Percentiles rank a stretch among this genome's conserved stretches.
Evolutionary conservation across 768 basidiomycete genomes (phyloP).

Genomic region (Suillus discolor): DNA sequence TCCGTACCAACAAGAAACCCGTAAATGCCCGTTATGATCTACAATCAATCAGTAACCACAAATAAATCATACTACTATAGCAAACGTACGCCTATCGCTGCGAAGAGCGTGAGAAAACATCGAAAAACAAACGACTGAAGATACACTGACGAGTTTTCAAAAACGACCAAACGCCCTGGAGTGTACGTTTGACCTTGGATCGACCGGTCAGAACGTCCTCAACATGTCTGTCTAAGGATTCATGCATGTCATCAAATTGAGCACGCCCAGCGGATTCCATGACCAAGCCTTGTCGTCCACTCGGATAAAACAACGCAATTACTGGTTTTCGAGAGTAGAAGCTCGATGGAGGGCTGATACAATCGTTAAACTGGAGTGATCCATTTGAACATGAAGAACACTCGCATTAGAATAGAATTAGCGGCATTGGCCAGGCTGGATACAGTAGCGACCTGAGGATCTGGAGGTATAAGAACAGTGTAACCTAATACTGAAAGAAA

Average conservation of each 20-base stretch:
- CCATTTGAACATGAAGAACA: background rate
- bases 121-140: background rate
- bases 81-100: slow-evolving; percentile 67
- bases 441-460: slow-evolving; percentile 74
- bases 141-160: slow-evolving; percentile 72
- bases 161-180: slow-evolving; percentile 80
- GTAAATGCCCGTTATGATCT: slow-evolving; percentile 60
- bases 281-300: slow-evolving; percentile 20
- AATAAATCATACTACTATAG: background rate
- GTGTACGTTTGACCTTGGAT: slow-evolving; percentile 56
- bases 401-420: slow-evolving; percentile 73
- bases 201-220: slow-evolving; percentile 70
- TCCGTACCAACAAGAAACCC: slow-evolving; percentile 69
- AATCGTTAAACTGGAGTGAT: slow-evolving; percentile 5
- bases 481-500: slow-evolving; percentile 2
- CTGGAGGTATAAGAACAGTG: slow-evolving; percentile 36
- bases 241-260: slow-evolving; percentile 42
- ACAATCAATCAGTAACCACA: background rate
- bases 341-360: slow-evolving; percentile 62
- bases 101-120: slow-evolving; percentile 6
- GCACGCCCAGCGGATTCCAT: slow-evolving; percentile 31
- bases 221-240: slow-evolving; percentile 74
- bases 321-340: slow-evolving; percentile 74
- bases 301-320: slow-evolving; percentile 50
- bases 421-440: slow-evolving; percentile 79